Conservation (phyloP, 1,284 basidiomycete species). For the Ganoderma lucidum region DNA sequence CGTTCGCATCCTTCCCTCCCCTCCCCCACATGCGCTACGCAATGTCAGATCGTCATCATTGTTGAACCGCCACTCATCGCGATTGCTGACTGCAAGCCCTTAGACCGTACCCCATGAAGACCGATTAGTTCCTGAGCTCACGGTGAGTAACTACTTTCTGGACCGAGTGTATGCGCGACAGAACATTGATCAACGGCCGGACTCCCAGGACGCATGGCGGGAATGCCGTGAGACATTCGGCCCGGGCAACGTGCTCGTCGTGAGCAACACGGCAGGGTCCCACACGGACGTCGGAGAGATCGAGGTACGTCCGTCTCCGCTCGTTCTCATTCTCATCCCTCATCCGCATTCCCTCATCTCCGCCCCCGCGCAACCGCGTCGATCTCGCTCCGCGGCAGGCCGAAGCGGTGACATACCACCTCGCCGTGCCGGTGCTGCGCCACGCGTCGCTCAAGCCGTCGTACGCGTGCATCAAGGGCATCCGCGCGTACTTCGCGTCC, state of each 20-base stretch:
- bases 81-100: neutral
- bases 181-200: neutral
- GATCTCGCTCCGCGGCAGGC: conserved; percentile 56
- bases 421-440: conserved; percentile 84
- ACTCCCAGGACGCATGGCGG: conserved; percentile 75
- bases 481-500: conserved; percentile 72
- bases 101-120: conserved; percentile 85
- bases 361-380: neutral
- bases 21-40: neutral
- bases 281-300: conserved; percentile 79
- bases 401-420: conserved; percentile 82
- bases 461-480: conserved; percentile 73
- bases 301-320: conserved; percentile 60
- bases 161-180: conserved; percentile 1
- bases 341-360: conserved; percentile 3
- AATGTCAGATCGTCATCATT: neutral
- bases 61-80: neutral
- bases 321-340: neutral
- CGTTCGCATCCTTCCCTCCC: neutral
- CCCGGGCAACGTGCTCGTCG: conserved; percentile 83
- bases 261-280: conserved; percentile 94
- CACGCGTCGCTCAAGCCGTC: conserved; percentile 83
- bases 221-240: conserved; percentile 81
- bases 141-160: conserved; percentile 48
- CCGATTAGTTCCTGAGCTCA: conserved; percentile 74